These are phyloP conservation scores for Backusella australiensis DNA, from an alignment of 192 early-diverging fungal species.

Conservation along the genomic window DNA sequence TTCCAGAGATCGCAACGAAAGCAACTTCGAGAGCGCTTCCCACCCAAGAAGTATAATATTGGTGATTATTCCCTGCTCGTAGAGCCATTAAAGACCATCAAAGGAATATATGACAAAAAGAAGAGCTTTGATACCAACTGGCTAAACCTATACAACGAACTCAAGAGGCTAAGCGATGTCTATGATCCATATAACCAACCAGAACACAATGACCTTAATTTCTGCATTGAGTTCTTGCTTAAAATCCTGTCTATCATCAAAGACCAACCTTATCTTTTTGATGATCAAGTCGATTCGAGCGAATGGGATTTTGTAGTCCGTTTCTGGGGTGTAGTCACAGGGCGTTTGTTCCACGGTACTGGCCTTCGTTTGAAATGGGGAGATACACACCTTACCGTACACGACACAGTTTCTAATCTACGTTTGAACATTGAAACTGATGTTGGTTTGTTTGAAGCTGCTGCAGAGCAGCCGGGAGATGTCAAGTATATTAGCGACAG, in stretches of 20 bases:
- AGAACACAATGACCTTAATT: neutral
- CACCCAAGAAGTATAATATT: conserved; percentile 6
- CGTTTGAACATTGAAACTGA: neutral
- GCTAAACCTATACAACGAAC: neutral
- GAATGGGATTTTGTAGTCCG: neutral
- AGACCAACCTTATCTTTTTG: conserved; percentile 1
- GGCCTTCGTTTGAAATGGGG: neutral
- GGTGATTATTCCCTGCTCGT: neutral
- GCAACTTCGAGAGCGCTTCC: neutral
- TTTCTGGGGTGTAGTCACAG: neutral
- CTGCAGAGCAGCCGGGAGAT: neutral
- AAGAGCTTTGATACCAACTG: neutral
- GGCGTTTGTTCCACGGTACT: neutral
- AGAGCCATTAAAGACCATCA: neutral
- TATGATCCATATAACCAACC: neutral
- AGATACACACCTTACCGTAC: neutral
- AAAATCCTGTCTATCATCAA: conserved; percentile 1
- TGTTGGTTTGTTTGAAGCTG: neutral
- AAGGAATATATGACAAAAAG: neutral
- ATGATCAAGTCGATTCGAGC: neutral
- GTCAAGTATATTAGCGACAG: neutral
- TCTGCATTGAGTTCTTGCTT: neutral
- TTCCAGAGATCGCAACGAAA: neutral
- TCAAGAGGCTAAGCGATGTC: neutral
- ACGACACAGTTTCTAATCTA: neutral